These are phyloP conservation scores for Wickerhamomyces chambardii DNA, from an alignment of 805 yeast genomes.

Conservation along the genomic window DNA sequence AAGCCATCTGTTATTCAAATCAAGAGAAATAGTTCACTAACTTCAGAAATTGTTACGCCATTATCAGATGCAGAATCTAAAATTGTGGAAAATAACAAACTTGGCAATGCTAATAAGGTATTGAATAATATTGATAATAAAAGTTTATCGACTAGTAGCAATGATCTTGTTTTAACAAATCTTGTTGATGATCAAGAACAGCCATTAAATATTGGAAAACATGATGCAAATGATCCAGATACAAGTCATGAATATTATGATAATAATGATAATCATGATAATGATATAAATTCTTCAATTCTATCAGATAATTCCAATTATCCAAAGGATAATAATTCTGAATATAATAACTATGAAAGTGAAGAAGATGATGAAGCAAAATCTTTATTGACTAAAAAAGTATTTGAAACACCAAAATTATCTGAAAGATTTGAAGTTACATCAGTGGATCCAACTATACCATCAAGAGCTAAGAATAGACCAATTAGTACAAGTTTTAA, in stretches of 20 bases:
- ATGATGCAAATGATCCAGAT: too few species aligned
- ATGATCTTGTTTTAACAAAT: too few species aligned
- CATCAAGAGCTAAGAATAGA: conserved; percentile 19
- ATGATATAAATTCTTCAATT: not conserved
- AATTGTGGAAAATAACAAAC: not conserved
- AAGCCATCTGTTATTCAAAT: conserved; percentile 13
- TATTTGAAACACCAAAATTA: conserved; percentile 1
- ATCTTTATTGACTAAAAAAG: conserved; percentile 11
- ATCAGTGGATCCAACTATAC: conserved; percentile 12
- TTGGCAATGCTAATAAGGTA: not conserved
- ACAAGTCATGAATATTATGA: too few species aligned
- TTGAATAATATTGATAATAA: not conserved
- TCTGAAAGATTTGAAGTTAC: conserved; percentile 7
- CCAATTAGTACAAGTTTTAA: conserved; percentile 11
- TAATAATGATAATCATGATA: too few species aligned
- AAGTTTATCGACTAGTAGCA: too few species aligned
- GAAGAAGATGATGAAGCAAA: not conserved
- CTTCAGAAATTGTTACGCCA: not conserved
- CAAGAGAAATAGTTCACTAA: conserved; percentile 1
- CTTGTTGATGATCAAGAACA: too few species aligned
- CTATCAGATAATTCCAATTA: not conserved
- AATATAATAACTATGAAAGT: not conserved
- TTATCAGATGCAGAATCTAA: not conserved
- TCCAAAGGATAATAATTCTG: too few species aligned
- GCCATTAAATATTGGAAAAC: too few species aligned